phyloP scores from a whole-genome alignment of 2,329 filamentous ascomycete genomes.

The Alternaria sp. region DNA sequence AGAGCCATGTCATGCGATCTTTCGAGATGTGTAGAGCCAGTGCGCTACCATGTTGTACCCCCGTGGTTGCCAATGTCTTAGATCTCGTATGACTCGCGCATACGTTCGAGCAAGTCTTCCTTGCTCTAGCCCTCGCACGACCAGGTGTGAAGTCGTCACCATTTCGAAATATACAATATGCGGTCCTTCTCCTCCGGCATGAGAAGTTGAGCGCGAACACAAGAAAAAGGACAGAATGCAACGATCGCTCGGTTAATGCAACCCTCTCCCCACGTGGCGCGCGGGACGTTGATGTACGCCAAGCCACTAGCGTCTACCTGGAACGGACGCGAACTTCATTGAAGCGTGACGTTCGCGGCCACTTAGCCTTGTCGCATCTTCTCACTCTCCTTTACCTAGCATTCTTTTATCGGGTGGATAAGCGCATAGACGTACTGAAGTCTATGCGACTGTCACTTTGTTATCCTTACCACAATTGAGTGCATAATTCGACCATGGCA shows the following conservation, averaged over 20 bases:
- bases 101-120: not conserved
- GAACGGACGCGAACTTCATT: slow-evolving; percentile 18
- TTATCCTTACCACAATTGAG: not conserved
- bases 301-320: slow-evolving; percentile 15
- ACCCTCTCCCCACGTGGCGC: slow-evolving; percentile 14
- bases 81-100: not conserved
- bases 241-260: slow-evolving; percentile 17
- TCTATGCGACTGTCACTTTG: slow-evolving; percentile 4
- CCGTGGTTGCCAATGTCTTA: not conserved
- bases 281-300: slow-evolving; percentile 14
- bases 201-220: not conserved
- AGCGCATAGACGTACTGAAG: not conserved
- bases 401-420: not conserved
- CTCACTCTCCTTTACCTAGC: not conserved
- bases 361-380: slow-evolving; percentile 8
- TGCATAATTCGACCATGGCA: slow-evolving; percentile 31
- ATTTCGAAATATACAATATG: not conserved
- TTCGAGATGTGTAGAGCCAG: not conserved
- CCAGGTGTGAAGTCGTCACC: not conserved
- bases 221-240: not conserved
- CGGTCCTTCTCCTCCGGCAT: no score
- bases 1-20: not conserved
- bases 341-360: slow-evolving; percentile 21
- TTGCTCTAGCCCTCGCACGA: not conserved
- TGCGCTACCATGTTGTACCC: not conserved